Percentiles rank a stretch among this genome's conserved stretches.
These are phyloP conservation scores for Candida qinlingensis DNA, from an alignment of 805 yeast genomes.

Conservation along the genomic window DNA sequence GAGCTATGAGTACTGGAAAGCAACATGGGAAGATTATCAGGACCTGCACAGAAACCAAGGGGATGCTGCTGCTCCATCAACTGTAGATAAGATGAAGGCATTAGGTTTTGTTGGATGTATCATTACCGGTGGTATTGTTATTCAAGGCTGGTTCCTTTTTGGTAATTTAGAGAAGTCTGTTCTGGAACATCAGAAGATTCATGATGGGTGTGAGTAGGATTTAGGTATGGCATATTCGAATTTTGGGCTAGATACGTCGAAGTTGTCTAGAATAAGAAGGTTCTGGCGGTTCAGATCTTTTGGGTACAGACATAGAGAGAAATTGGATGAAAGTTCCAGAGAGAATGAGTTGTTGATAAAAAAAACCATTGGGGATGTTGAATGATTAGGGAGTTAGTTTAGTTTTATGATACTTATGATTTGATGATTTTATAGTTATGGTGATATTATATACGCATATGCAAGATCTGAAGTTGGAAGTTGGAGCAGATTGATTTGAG, in stretches of 20 bases:
- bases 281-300: conserved; percentile 51
- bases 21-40: conserved; percentile 61
- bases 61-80: conserved; percentile 6
- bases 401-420: too few species aligned
- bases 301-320: conserved; percentile 27
- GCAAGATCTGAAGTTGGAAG: too few species aligned
- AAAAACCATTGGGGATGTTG: conserved; percentile 57
- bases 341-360: conserved; percentile 82
- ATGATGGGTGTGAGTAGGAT: conserved; percentile 37
- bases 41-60: conserved; percentile 27
- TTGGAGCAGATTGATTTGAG: too few species aligned
- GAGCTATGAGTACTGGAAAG: conserved; percentile 44
- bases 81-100: conserved; percentile 39
- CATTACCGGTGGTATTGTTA: conserved; percentile 32
- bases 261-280: conserved; percentile 47
- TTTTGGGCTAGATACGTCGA: conserved; percentile 46
- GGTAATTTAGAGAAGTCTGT: conserved; percentile 33
- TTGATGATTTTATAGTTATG: too few species aligned
- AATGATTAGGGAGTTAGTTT: not conserved
- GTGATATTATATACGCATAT: too few species aligned
- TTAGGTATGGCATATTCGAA: conserved; percentile 40
- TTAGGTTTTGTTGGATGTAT: conserved; percentile 36
- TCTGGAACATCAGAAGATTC: conserved; percentile 28
- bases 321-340: conserved; percentile 30
- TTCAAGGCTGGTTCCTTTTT: conserved; percentile 37